A percentile compares a stretch with the other conserved stretches of the same genome.
phyloP scores from a whole-genome alignment of 2,329 filamentous ascomycete genomes.

The Ascochyta lentis region DNA sequence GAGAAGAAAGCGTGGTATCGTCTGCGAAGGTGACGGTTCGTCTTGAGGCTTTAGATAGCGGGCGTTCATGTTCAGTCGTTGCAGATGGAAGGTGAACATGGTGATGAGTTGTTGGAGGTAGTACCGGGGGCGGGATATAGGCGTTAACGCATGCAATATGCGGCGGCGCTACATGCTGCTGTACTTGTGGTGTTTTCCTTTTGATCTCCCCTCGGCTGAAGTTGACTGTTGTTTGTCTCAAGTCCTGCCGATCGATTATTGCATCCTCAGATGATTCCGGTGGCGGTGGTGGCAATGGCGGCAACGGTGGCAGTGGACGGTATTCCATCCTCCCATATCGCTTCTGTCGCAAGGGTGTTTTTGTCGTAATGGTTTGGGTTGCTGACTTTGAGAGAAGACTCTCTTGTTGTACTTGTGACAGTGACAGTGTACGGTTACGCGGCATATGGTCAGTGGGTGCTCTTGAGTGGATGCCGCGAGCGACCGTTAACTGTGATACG shows the following conservation, averaged over 20 bases:
- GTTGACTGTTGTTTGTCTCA: background rate
- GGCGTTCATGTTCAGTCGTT: slow-evolving; percentile 4
- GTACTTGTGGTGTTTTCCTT: background rate
- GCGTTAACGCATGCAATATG: background rate
- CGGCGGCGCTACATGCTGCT: background rate
- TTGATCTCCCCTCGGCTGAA: slow-evolving; percentile 4
- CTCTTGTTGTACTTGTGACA: slow-evolving; percentile 22
- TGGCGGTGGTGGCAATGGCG: background rate
- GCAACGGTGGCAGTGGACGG: slow-evolving; percentile 23
- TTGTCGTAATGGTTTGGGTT: background rate
- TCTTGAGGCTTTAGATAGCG: slow-evolving; percentile 1
- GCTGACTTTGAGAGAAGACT: background rate
- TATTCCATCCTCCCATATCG: slow-evolving; percentile 1
- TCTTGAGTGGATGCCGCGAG: slow-evolving; percentile 23
- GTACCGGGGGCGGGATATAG: background rate
- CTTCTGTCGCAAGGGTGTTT: slow-evolving; percentile 1
- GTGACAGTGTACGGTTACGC: slow-evolving; percentile 26
- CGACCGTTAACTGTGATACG: slow-evolving; percentile 19
- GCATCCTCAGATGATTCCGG: background rate
- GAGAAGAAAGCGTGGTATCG: slow-evolving; percentile 2
- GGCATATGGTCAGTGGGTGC: background rate
- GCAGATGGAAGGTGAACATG: background rate
- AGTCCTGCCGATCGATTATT: background rate
- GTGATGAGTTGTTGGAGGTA: background rate
- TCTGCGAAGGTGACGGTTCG: slow-evolving; percentile 4